Percentiles rank a stretch among this genome's conserved stretches.
phyloP scores from a whole-genome alignment of 495 filamentous ascomycete genomes.

The Talaromyces thailandensis region DNA sequence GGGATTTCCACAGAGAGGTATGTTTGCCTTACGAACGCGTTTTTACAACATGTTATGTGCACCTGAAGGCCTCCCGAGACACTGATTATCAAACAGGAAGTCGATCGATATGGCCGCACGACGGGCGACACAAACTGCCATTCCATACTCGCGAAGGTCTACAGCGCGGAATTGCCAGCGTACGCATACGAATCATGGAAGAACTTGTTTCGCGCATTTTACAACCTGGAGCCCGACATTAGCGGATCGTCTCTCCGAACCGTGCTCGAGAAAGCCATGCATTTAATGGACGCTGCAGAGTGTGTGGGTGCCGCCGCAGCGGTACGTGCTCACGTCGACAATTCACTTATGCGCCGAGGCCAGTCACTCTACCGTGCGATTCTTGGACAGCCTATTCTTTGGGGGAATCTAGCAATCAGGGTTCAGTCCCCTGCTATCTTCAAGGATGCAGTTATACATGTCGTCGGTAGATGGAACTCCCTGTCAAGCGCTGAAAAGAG shows the following conservation, averaged over 20 bases:
- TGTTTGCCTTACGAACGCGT: background rate
- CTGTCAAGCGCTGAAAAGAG: constrained; percentile 9
- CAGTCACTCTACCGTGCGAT: constrained; percentile 32
- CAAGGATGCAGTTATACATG: constrained; percentile 38
- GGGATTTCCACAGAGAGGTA: constrained; percentile 2
- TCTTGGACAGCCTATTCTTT: constrained; percentile 22
- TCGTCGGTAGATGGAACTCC: constrained; percentile 31
- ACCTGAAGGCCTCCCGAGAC: background rate
- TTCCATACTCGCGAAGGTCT: background rate
- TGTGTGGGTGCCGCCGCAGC: constrained; percentile 23
- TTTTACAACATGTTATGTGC: background rate
- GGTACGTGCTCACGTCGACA: constrained; percentile 29
- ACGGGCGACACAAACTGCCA: background rate
- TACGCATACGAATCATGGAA: constrained; percentile 19
- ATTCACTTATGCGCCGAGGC: constrained; percentile 27
- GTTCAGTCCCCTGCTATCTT: constrained; percentile 34
- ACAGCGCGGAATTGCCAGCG: background rate
- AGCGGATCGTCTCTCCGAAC: constrained; percentile 14
- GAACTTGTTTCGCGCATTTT: constrained; percentile 33
- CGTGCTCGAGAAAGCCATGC: constrained; percentile 17
- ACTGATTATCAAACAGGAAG: background rate
- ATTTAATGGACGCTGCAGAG: constrained; percentile 33
- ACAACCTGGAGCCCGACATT: constrained; percentile 21
- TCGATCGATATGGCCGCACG: constrained; percentile 1
- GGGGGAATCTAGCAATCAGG: constrained; percentile 29